phyloP scores from a whole-genome alignment of 108 stramenopile species.

The Cyclotella sp. region DNA sequence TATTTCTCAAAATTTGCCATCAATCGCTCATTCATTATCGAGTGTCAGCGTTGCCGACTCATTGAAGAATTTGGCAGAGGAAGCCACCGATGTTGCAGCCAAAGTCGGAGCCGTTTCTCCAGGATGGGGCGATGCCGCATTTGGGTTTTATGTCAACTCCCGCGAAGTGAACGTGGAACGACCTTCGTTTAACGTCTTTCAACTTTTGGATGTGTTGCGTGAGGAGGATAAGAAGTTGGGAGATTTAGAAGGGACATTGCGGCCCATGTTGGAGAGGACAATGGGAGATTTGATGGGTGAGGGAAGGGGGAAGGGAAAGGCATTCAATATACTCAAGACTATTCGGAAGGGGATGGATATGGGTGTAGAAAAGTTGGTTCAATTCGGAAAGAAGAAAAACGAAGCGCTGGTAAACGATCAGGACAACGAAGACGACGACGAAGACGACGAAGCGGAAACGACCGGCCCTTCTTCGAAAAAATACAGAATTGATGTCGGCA shows the following conservation, averaged over 20 bases:
- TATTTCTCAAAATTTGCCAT: constrained; percentile 83
- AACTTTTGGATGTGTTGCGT: constrained; percentile 68
- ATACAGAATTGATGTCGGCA: constrained; percentile 81
- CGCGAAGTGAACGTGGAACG: constrained; percentile 66
- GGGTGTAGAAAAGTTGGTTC: constrained; percentile 51
- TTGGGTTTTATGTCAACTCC: constrained; percentile 72
- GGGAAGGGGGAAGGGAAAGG: constrained; percentile 2
- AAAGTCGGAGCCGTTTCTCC: constrained; percentile 59
- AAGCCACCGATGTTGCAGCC: constrained; percentile 42
- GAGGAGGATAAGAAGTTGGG: constrained; percentile 68
- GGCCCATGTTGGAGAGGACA: constrained; percentile 33
- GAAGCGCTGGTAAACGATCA: constrained; percentile 2
- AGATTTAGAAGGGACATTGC: constrained; percentile 50
- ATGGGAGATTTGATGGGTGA: constrained; percentile 6
- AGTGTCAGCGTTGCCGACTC: constrained; percentile 57
- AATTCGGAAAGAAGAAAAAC: constrained; percentile 30
- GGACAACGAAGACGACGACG: constrained; percentile 1
- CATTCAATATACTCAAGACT: constrained; percentile 47
- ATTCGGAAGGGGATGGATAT: constrained; percentile 64
- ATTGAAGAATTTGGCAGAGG: constrained; percentile 53
- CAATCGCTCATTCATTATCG: constrained; percentile 77
- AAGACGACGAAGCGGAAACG: constrained; percentile 25
- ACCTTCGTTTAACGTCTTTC: constrained; percentile 87
- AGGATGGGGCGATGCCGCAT: constrained; percentile 56
- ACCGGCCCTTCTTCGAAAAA: constrained; percentile 30